phyloP scores from a whole-genome alignment of 169 alveolate species.

The Eimeria acervulina region DNA sequence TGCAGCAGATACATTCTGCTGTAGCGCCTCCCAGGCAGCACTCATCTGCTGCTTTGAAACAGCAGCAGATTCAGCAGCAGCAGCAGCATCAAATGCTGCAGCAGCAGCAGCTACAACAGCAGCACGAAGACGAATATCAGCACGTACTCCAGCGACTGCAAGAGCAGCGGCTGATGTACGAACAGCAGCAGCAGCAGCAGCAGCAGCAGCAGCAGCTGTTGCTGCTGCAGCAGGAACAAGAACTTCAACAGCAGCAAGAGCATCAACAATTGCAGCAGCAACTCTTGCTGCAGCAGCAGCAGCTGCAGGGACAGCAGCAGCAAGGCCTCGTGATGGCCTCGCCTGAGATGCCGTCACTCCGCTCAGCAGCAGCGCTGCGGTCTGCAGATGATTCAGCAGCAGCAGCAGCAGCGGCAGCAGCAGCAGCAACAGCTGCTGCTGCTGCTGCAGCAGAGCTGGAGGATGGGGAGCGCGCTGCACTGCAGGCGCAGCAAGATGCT shows the following conservation, averaged over 20 bases:
- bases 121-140: neutral
- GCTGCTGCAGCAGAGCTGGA: constrained; percentile 48
- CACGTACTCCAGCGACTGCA: neutral
- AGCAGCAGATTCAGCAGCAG: neutral
- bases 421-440: constrained; percentile 35
- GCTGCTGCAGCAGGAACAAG: neutral
- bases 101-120: constrained; percentile 6
- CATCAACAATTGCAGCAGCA: neutral
- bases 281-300: no score
- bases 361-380: constrained; percentile 28
- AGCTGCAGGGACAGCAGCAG: no score
- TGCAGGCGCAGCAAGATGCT: constrained; percentile 67
- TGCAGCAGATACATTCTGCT: neutral
- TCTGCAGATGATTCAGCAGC: no score
- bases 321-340: neutral
- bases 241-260: constrained; percentile 33
- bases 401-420: neutral
- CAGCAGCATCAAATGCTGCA: neutral
- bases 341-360: neutral
- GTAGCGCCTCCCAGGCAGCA: neutral
- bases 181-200: constrained; percentile 57
- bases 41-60: neutral
- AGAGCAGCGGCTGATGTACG: neutral
- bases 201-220: constrained; percentile 52
- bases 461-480: constrained; percentile 46